These are phyloP conservation scores for Blastomyces gilchristii DNA, from an alignment of 2,329 filamentous ascomycete species.

Conservation along the genomic window DNA sequence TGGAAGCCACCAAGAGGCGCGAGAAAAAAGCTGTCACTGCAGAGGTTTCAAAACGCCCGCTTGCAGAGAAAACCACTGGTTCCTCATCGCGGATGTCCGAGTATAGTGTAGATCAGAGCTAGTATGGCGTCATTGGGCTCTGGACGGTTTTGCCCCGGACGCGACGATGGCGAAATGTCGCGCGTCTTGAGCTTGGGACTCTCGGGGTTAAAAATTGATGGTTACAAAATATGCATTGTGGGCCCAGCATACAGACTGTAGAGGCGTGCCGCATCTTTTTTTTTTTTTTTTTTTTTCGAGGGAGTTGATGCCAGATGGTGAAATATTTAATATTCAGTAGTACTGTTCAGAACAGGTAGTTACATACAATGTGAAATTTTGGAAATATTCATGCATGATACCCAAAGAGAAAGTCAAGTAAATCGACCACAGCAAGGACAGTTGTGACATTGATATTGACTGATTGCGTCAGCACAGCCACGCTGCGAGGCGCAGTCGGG, in stretches of 20 bases:
- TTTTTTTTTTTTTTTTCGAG: not conserved
- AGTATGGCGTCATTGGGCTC: not conserved
- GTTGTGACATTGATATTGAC: no score
- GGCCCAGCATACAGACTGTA: not conserved
- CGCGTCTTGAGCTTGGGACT: not conserved
- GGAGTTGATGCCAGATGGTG: not conserved
- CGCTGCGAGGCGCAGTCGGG: slow-evolving; percentile 2
- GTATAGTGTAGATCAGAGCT: not conserved
- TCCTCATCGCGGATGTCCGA: not conserved
- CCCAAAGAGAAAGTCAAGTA: not conserved
- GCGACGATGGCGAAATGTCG: not conserved
- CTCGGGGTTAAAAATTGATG: not conserved
- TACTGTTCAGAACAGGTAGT: slow-evolving; percentile 2
- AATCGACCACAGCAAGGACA: no score
- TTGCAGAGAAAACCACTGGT: not conserved
- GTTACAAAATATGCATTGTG: not conserved
- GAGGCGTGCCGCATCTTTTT: not conserved
- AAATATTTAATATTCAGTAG: not conserved
- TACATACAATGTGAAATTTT: slow-evolving; percentile 1
- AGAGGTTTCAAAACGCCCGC: slow-evolving; percentile 2
- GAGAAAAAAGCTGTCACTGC: not conserved
- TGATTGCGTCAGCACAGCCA: not conserved
- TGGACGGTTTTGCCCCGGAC: not conserved
- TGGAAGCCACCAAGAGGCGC: not conserved
- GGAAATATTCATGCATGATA: slow-evolving; percentile 5